Percentiles rank a stretch among this genome's conserved stretches.
Conservation (phyloP, 352 stramenopile species). For the Phytophthora pistaciae region DNA sequence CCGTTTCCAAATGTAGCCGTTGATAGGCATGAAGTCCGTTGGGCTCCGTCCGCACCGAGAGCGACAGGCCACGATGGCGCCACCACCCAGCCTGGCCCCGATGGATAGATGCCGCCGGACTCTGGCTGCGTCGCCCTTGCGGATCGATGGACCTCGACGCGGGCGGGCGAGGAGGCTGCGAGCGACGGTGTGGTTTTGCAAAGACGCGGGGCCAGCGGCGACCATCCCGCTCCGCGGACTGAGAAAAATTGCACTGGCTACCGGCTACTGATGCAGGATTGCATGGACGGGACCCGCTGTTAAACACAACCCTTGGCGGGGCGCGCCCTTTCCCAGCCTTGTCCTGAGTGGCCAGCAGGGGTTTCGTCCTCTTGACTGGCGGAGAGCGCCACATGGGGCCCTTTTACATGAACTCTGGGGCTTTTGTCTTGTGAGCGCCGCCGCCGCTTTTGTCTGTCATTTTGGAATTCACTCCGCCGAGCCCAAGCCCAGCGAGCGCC, state of each 20-base stretch:
- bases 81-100: background rate
- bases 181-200: slow-evolving; percentile 8
- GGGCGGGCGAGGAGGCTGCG: background rate
- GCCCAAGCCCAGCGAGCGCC: slow-evolving; percentile 48
- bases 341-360: slow-evolving; percentile 43
- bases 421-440: background rate
- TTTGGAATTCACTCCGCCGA: slow-evolving; percentile 83
- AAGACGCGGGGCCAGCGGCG: slow-evolving; percentile 19
- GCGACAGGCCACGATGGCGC: slow-evolving; percentile 23
- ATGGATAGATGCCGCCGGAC: slow-evolving; percentile 1
- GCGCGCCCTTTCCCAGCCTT: slow-evolving; percentile 37
- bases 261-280: slow-evolving; percentile 24
- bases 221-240: background rate
- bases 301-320: slow-evolving; percentile 27
- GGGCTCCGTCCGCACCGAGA: slow-evolving; percentile 19
- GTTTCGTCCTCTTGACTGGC: slow-evolving; percentile 45
- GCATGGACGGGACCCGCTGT: slow-evolving; percentile 14
- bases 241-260: slow-evolving; percentile 22
- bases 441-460: slow-evolving; percentile 40
- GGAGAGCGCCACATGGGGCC: slow-evolving; percentile 30
- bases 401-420: background rate
- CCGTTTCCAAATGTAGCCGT: slow-evolving; percentile 7
- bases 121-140: background rate
- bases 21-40: slow-evolving; percentile 19
- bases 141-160: slow-evolving; percentile 1